A percentile compares a stretch with the other conserved stretches of the same genome.
These are phyloP conservation scores for Arthrobotrys musiformis DNA, from an alignment of 2,329 filamentous ascomycete species.

Conservation along the genomic window DNA sequence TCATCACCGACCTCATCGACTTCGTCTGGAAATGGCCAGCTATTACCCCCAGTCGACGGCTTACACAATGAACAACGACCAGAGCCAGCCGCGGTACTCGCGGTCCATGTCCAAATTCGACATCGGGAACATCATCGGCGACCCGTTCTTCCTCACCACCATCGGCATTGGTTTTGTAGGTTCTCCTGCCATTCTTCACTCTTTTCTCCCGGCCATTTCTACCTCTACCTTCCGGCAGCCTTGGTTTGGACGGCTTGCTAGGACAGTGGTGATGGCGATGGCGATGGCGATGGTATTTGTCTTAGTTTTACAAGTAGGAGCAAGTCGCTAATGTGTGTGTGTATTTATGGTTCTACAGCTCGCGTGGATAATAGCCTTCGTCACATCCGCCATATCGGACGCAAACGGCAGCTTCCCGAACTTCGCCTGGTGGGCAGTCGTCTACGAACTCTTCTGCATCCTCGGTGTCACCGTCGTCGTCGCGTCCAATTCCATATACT, in stretches of 20 bases:
- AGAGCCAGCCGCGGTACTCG: conserved; percentile 46
- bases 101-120: conserved; percentile 69
- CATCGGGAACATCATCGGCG: conserved; percentile 89
- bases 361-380: conserved; percentile 92
- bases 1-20: not conserved
- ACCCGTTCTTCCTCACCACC: conserved; percentile 94
- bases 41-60: conserved; percentile 43
- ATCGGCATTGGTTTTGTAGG: conserved; percentile 90
- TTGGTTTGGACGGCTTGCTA: too few species aligned
- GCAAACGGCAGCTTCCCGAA: conserved; percentile 74
- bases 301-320: too few species aligned
- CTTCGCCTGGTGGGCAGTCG: conserved; percentile 90
- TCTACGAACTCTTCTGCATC: conserved; percentile 86
- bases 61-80: conserved; percentile 53
- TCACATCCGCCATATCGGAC: conserved; percentile 81
- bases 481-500: conserved; percentile 83
- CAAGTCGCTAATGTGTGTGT: too few species aligned
- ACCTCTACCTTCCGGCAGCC: too few species aligned
- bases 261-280: not conserved
- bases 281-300: not conserved
- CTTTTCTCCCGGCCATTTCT: too few species aligned
- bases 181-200: conserved; percentile 58
- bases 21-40: conserved; percentile 42
- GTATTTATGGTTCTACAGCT: conserved; percentile 75
- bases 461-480: conserved; percentile 82